Conservation (phyloP, 2,329 filamentous ascomycete species). For the Fusarium torreyae region DNA sequence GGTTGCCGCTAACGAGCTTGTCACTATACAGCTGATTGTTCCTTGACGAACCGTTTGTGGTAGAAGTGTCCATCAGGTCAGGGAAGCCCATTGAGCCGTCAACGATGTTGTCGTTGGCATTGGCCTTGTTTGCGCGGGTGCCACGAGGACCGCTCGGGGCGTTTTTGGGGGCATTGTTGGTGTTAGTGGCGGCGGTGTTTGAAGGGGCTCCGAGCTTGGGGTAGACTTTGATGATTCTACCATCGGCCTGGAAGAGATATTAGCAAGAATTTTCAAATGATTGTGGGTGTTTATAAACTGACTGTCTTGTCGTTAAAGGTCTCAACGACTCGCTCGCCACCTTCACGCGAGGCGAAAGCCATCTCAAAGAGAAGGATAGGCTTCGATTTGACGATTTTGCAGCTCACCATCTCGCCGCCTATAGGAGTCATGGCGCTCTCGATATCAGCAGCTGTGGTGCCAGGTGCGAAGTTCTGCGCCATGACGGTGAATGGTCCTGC, state of each 20-base stretch:
- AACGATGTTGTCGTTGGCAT: conserved; percentile 59
- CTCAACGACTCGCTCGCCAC: conserved; percentile 80
- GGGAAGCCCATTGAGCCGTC: conserved; percentile 70
- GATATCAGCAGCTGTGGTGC: conserved; percentile 86
- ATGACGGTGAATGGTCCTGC: conserved; percentile 80
- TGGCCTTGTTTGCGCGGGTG: conserved; percentile 43
- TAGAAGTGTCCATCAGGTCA: conserved; percentile 59
- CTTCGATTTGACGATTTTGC: conserved; percentile 75
- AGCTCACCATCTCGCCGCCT: conserved; percentile 78
- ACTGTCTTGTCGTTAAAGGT: conserved; percentile 84
- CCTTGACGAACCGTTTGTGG: conserved; percentile 41
- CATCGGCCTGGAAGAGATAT: conserved; percentile 72
- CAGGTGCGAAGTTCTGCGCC: conserved; percentile 85
- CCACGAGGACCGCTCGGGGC: conserved; percentile 53
- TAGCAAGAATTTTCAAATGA: conserved; percentile 7
- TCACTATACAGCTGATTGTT: conserved; percentile 68
- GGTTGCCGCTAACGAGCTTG: conserved; percentile 54
- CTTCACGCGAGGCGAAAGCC: conserved; percentile 78
- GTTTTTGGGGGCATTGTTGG: conserved; percentile 45
- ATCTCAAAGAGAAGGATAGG: conserved; percentile 86
- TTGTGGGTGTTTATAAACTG: not conserved
- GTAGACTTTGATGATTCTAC: conserved; percentile 80
- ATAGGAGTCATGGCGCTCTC: conserved; percentile 84
- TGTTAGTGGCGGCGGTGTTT: conserved; percentile 44
- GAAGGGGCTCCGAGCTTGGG: conserved; percentile 67